phyloP scores from a whole-genome alignment of 352 stramenopile species.

The Peronosclerospora sorghi region DNA sequence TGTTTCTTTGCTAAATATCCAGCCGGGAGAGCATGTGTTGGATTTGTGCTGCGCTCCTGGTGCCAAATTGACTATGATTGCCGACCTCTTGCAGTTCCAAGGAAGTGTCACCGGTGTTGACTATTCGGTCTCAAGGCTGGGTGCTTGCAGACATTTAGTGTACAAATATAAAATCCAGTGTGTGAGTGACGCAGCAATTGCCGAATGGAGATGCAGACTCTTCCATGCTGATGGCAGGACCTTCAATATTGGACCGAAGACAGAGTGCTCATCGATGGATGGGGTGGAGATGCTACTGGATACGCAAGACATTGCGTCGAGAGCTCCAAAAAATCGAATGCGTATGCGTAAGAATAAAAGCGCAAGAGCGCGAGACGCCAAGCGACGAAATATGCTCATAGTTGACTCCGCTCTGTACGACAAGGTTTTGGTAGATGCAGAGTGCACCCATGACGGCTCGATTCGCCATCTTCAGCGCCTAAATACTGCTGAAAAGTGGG shows the following conservation, averaged over 20 bases:
- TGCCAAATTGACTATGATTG: slow-evolving; percentile 88
- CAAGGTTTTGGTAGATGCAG: slow-evolving; percentile 91
- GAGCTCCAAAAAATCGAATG: slow-evolving; percentile 30
- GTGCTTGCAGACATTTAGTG: slow-evolving; percentile 81
- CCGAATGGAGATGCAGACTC: slow-evolving; percentile 52
- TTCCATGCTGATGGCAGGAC: slow-evolving; percentile 72
- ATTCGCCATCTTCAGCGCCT: slow-evolving; percentile 81
- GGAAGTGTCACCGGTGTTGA: slow-evolving; percentile 82
- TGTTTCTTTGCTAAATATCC: slow-evolving; percentile 42
- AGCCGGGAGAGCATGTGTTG: slow-evolving; percentile 78
- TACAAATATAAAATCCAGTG: slow-evolving; percentile 87
- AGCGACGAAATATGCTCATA: slow-evolving; percentile 26
- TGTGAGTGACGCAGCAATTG: neutral
- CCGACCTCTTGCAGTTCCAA: slow-evolving; percentile 50
- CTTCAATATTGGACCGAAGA: slow-evolving; percentile 47
- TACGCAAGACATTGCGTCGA: slow-evolving; percentile 42
- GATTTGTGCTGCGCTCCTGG: slow-evolving; percentile 92
- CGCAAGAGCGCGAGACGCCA: slow-evolving; percentile 42
- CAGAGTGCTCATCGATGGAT: slow-evolving; percentile 28
- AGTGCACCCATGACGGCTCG: slow-evolving; percentile 93
- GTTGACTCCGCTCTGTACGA: slow-evolving; percentile 63
- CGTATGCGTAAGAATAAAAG: slow-evolving; percentile 91
- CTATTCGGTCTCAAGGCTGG: slow-evolving; percentile 72
- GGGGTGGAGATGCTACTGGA: slow-evolving; percentile 51
- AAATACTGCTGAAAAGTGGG: slow-evolving; percentile 53